Conservation (phyloP, 345 rosid genomes). For the Eucalyptus pumila region DNA sequence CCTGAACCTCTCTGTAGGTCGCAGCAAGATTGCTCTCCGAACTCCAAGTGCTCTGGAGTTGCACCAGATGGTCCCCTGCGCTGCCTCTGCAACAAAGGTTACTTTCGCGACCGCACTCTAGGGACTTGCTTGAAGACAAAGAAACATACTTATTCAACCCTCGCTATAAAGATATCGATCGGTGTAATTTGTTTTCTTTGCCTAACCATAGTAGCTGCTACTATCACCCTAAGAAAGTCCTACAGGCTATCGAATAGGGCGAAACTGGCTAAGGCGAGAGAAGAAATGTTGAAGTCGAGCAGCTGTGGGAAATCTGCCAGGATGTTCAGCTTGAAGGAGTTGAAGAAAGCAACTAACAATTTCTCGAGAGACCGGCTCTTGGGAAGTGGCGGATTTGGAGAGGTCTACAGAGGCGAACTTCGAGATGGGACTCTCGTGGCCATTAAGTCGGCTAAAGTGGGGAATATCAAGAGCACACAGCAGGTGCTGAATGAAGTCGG, state of each 20-base stretch:
- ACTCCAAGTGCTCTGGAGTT: constrained; percentile 29
- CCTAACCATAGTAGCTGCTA: background rate
- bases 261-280: constrained; percentile 31
- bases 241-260: background rate
- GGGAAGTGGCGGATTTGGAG: constrained; percentile 57
- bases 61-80: constrained; percentile 14
- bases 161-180: constrained; percentile 14
- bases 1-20: constrained; percentile 29
- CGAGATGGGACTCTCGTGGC: constrained; percentile 40
- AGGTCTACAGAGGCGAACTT: constrained; percentile 55
- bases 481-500: constrained; percentile 61
- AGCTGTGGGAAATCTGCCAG: constrained; percentile 32
- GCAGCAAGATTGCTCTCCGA: constrained; percentile 26
- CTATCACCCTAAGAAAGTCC: constrained; percentile 2
- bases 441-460: constrained; percentile 52
- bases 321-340: constrained; percentile 32
- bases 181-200: constrained; percentile 14
- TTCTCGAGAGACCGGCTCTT: constrained; percentile 31
- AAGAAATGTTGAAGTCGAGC: constrained; percentile 27
- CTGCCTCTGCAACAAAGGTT: constrained; percentile 34
- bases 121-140: constrained; percentile 25
- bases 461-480: constrained; percentile 46
- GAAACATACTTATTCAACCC: background rate
- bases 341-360: constrained; percentile 37
- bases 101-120: constrained; percentile 17